Evolutionary conservation across 2,329 filamentous ascomycete genomes (phyloP).

Genomic region (Curvularia sp.): DNA sequence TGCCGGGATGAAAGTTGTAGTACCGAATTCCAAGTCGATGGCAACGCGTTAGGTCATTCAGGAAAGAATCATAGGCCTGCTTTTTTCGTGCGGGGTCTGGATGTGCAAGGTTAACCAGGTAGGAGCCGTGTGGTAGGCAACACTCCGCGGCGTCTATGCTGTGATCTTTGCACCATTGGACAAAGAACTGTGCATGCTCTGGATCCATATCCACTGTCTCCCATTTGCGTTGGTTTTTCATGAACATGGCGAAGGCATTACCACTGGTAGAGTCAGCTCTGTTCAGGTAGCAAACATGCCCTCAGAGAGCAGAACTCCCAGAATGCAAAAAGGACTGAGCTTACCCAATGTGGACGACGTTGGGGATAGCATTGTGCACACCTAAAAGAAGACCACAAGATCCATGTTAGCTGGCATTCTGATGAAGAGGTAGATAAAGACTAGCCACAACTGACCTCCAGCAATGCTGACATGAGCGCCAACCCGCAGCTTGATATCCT

Average conservation of each 20-base stretch:
- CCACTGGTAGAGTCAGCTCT: conserved; percentile 60
- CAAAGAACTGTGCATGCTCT: conserved; percentile 73
- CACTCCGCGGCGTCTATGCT: conserved; percentile 74
- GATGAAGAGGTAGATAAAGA: background rate
- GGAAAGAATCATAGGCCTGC: conserved; percentile 84
- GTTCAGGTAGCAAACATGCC: background rate
- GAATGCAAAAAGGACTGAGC: conserved; percentile 10
- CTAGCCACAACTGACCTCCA: conserved; percentile 67
- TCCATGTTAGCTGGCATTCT: conserved; percentile 27
- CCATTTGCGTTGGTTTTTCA: conserved; percentile 98
- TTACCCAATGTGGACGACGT: conserved; percentile 75
- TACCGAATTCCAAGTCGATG: conserved; percentile 83
- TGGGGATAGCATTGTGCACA: conserved; percentile 85
- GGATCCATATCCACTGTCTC: conserved; percentile 76
- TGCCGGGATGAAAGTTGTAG: conserved; percentile 99
- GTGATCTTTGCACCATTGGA: conserved; percentile 70
- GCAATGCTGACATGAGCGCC: conserved; percentile 92
- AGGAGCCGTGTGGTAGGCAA: conserved; percentile 92
- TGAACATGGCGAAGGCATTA: conserved; percentile 92
- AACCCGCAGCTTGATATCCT: conserved; percentile 78
- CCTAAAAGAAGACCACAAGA: conserved; percentile 58
- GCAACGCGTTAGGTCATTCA: conserved; percentile 87
- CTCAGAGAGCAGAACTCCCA: background rate
- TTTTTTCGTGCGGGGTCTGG: conserved; percentile 77
- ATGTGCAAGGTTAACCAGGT: conserved; percentile 94